phyloP scores from a whole-genome alignment of 768 basidiomycete genomes.

The Phanerochaete carnosa region DNA sequence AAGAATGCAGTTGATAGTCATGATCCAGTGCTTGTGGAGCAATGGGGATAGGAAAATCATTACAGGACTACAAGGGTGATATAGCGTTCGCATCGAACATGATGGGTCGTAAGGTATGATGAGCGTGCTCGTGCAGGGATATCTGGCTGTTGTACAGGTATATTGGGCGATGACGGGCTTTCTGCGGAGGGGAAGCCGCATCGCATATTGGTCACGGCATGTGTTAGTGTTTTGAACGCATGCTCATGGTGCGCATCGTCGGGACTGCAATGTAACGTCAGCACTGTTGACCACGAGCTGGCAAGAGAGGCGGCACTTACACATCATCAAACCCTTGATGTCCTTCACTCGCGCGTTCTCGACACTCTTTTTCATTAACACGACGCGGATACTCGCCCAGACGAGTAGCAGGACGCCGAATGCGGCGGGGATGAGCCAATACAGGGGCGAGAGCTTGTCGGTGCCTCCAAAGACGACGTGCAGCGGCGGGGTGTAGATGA shows the following conservation, averaged over 20 bases:
- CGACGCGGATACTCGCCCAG: conserved; percentile 58
- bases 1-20: neutral
- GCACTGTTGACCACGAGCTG: conserved; percentile 7
- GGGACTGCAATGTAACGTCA: conserved; percentile 20
- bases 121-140: neutral
- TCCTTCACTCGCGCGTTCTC: conserved; percentile 57
- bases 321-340: conserved; percentile 70
- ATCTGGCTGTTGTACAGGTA: conserved; percentile 5
- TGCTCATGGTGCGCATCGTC: conserved; percentile 63
- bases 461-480: conserved; percentile 69
- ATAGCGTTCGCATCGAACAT: neutral
- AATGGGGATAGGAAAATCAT: neutral
- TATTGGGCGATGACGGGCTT: neutral
- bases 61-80: neutral
- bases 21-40: neutral
- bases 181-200: neutral
- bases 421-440: conserved; percentile 64
- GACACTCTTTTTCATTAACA: conserved; percentile 52
- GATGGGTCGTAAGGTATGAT: neutral
- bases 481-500: conserved; percentile 66
- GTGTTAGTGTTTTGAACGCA: conserved; percentile 38
- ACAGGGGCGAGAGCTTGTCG: conserved; percentile 52
- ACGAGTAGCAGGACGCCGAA: conserved; percentile 54
- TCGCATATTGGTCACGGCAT: neutral
- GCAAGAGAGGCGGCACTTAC: conserved; percentile 37